Conservation (phyloP, 163 green algal genomes). For the Chlamydomonas reinhardtii region DNA sequence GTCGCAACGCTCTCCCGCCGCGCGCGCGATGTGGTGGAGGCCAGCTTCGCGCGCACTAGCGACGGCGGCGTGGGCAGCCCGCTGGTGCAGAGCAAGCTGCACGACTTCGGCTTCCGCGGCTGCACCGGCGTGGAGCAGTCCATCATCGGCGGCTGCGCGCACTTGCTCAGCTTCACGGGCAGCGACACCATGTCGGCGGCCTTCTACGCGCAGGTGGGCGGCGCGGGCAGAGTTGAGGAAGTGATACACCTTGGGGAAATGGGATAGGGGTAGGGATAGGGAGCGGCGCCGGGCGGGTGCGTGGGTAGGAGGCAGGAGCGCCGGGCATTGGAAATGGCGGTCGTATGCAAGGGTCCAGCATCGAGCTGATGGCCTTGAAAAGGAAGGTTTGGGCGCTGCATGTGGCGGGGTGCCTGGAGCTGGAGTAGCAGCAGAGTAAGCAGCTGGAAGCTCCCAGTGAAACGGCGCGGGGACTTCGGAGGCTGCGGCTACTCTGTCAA, state of each 20-base stretch:
- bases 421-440: too few species aligned
- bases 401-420: too few species aligned
- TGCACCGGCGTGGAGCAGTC: constrained; percentile 90
- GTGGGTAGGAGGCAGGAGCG: too few species aligned
- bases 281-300: too few species aligned
- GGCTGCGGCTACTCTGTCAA: too few species aligned
- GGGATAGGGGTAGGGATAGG: background rate
- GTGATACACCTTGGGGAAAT: too few species aligned
- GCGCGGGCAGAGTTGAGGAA: background rate
- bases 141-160: constrained; percentile 88
- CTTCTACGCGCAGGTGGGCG: constrained; percentile 86
- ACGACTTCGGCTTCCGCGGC: constrained; percentile 94
- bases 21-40: constrained; percentile 83
- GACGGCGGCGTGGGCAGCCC: constrained; percentile 70
- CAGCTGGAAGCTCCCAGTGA: too few species aligned
- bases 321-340: too few species aligned
- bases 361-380: too few species aligned
- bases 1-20: constrained; percentile 87
- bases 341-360: too few species aligned
- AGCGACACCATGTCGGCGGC: constrained; percentile 92
- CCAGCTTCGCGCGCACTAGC: constrained; percentile 80
- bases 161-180: constrained; percentile 92
- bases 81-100: constrained; percentile 79
- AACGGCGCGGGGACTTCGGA: too few species aligned
- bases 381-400: too few species aligned